A percentile compares a stretch with the other conserved stretches of the same genome.
Conservation (phyloP, 768 basidiomycete genomes). For the Hypsizygus marmoreus region DNA sequence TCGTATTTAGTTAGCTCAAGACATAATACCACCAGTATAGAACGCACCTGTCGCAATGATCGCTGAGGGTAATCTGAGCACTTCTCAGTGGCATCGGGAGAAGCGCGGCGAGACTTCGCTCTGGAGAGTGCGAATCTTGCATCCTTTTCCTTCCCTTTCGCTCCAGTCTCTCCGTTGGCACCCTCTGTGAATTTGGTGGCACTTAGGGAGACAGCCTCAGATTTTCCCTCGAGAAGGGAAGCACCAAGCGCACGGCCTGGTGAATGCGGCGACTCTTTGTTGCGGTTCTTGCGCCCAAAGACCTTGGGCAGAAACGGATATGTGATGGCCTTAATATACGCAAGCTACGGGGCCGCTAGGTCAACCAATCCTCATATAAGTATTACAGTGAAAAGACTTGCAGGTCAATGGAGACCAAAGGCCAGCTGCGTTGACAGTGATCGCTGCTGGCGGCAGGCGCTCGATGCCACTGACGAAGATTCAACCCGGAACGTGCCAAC, state of each 20-base stretch:
- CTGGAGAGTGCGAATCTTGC: constrained; percentile 51
- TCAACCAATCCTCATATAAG: constrained; percentile 6
- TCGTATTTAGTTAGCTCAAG: constrained; percentile 11
- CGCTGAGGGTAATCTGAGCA: constrained; percentile 50
- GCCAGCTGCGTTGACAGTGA: constrained; percentile 12
- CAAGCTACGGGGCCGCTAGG: constrained; percentile 7
- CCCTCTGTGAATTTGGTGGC: constrained; percentile 41
- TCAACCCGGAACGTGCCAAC: constrained; percentile 18
- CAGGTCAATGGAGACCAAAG: constrained; percentile 13
- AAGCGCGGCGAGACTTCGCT: constrained; percentile 40
- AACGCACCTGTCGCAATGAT: constrained; percentile 64
- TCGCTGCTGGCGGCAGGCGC: constrained; percentile 4
- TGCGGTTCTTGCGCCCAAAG: constrained; percentile 71
- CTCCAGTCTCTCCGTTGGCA: constrained; percentile 28
- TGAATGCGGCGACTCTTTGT: constrained; percentile 42
- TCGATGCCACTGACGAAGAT: constrained; percentile 8
- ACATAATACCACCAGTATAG: constrained; percentile 8
- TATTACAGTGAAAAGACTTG: constrained; percentile 3
- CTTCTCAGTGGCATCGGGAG: constrained; percentile 37
- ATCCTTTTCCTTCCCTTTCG: constrained; percentile 46
- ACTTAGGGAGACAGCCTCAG: constrained; percentile 65
- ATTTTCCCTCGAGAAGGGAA: constrained; percentile 71
- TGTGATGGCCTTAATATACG: constrained; percentile 35
- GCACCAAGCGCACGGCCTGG: constrained; percentile 36
- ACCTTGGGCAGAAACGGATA: constrained; percentile 78